Base-by-base conservation (phyloP, 768 basidiomycete genomes). In the Porphyrellus cyaneotinctus region DNA sequence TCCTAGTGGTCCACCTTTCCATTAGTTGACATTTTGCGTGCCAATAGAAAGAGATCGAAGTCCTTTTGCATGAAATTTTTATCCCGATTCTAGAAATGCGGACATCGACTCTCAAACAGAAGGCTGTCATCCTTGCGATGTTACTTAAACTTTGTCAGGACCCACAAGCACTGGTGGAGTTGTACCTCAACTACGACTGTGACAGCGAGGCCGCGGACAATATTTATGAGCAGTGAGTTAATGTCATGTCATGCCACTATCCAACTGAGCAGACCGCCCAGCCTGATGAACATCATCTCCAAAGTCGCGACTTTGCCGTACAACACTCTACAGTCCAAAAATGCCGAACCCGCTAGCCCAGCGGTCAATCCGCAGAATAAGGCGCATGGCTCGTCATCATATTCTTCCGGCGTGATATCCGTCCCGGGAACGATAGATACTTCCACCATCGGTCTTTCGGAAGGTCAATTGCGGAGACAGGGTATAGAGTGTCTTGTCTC, bases 131-230 rank as follows among this genome's bases (percentile, higher is more conserved):
- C 48, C 77, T 98, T 47, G 86, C 83, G 36, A 95, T 97, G 87
- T 69, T 95, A 28, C 83, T 82, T 17, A 83, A 89, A 37, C 73
- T 99, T 15, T 95, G 91, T 63, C 91, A 95, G 68, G 97, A 98
- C 64, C 94, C 97, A 2, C 97, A 98, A 69, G 94, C 95, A 10
- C 76, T 99, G 18, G 97, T 99, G 28, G 97, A 99, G 69, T 84
- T 98, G 52, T 99, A 98, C 72, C 85, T 99, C 67, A 99, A 99
- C 69, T 99, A 99, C 65, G 97, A 99, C 65, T 99, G 97, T 67
- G 97, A 99, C 64, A 83, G 92, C 53, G 87, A 92, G 53, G 92
- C 95, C 5, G 81, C 81, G 11, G 95, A 97, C 64, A 98, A 99
- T 72, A 95, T 98, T 52, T 99, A 98, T 70, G 97, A 99, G 64